Conservation (phyloP, 345 rosid genomes). For the Bruguiera sexangula region DNA sequence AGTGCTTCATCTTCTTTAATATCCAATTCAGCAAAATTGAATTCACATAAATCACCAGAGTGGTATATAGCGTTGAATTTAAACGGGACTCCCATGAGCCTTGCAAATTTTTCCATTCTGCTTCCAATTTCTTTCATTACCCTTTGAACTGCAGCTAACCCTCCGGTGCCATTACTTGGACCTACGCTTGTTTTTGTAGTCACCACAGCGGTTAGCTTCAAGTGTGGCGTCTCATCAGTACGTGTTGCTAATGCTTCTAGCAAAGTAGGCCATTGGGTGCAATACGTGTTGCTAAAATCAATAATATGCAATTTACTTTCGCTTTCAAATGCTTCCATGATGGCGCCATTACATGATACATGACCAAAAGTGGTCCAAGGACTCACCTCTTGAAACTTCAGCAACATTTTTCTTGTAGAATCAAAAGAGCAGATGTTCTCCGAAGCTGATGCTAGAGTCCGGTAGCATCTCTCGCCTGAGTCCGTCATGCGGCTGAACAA, state of each 20-base stretch:
- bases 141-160: conserved; percentile 42
- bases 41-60: conserved; percentile 60
- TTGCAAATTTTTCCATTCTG: conserved; percentile 90
- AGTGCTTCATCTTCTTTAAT: conserved; percentile 69
- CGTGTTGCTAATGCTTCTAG: conserved; percentile 93
- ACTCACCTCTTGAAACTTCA: conserved; percentile 90
- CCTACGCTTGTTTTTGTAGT: conserved; percentile 29
- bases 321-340: conserved; percentile 87
- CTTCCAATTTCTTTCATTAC: conserved; percentile 89
- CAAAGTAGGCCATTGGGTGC: conserved; percentile 98
- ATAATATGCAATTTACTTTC: conserved; percentile 74
- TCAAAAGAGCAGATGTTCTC: conserved; percentile 76
- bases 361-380: conserved; percentile 99
- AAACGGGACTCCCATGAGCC: conserved; percentile 97
- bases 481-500: conserved; percentile 82
- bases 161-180: conserved; percentile 16
- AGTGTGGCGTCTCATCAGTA: conserved; percentile 82
- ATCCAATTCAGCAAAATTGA: conserved; percentile 50
- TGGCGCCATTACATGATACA: conserved; percentile 86
- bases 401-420: conserved; percentile 66
- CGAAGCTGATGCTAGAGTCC: conserved; percentile 53
- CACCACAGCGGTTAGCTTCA: conserved; percentile 68
- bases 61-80: conserved; percentile 76
- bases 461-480: conserved; percentile 65
- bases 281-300: conserved; percentile 86